Base-by-base conservation (phyloP, 2,329 filamentous ascomycete species). In the Colletotrichum sp. region DNA sequence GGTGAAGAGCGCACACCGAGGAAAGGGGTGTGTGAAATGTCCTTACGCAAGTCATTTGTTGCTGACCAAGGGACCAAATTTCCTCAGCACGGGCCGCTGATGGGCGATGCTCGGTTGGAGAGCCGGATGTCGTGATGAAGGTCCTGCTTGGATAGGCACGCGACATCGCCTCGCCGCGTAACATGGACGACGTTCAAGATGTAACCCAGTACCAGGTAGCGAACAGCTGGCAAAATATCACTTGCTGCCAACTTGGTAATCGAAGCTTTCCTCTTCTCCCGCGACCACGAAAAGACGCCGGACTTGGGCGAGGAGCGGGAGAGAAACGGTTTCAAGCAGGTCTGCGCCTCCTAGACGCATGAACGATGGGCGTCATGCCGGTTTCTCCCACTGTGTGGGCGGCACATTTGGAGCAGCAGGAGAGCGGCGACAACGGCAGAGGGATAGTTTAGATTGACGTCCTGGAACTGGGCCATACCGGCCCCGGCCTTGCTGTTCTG, bases 321-420 rank as follows among this genome's bases (percentile, higher is more conserved):
- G 39, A 59, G 60, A 52, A 67, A 72, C 26, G 52, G 72, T 75
- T 75, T 75, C 72, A 75, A 75, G 72, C 68, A 59, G 39, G 62
- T 55, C 72, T 75, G 72, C 72, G 62, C 72, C 68, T 75, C 68
- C 30, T 32, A 55, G 55, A 21, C 67, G 72, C 72, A 75, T 75
- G 63, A 72, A 72, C 24, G 68, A 68, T 36, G 49, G 60, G 68
- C 72, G 34, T 71, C 62, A 71, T 71, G 68, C 34, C 18, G 62
- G 72, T 75, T 75, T 75, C 60, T 71, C 26, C 60, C 62, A 15
- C 34, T 71, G 68, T 18, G 49, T 62, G 68, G 60, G 26, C 28
- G 59, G 52, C 26, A 72, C 49, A 39, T 59, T 71, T 71, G 15
- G 18, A 72, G 34, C 72, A 67, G 62, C 55, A 63, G 39, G 18